phyloP scores from a whole-genome alignment of 2,329 filamentous ascomycete genomes.

The Pseudocercospora fijiensis region DNA sequence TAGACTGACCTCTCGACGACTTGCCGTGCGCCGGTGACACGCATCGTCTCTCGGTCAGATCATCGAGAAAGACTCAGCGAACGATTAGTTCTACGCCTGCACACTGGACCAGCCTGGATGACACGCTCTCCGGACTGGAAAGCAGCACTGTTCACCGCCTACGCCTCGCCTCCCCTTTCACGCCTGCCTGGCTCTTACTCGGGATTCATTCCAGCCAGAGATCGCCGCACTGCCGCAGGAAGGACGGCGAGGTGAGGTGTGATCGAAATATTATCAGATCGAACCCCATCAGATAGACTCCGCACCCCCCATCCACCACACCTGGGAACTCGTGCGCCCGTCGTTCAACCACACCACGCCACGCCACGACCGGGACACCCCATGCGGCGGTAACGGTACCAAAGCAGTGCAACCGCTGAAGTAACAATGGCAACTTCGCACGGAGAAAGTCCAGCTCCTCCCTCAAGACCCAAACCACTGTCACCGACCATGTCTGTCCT shows the following conservation, averaged over 20 bases:
- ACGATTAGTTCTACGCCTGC: background rate
- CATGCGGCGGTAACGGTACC: conserved; percentile 20
- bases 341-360: conserved; percentile 9
- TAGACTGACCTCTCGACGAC: background rate
- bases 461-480: conserved; percentile 18
- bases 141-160: background rate
- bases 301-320: conserved; percentile 12
- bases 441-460: conserved; percentile 7
- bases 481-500: conserved; percentile 25
- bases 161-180: conserved; percentile 1
- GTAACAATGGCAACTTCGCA: conserved; percentile 20
- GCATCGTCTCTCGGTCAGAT: background rate
- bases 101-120: background rate
- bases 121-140: background rate
- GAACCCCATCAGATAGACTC: conserved; percentile 22
- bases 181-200: background rate
- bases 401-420: background rate
- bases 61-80: background rate
- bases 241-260: conserved; percentile 5
- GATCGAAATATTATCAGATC: background rate
- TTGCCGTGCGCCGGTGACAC: background rate
- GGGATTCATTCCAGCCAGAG: background rate
- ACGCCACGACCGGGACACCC: background rate
- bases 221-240: background rate
- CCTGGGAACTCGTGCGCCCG: background rate